These are phyloP conservation scores for Populus euphratica DNA, from an alignment of 345 rosid genomes.

Conservation along the genomic window DNA sequence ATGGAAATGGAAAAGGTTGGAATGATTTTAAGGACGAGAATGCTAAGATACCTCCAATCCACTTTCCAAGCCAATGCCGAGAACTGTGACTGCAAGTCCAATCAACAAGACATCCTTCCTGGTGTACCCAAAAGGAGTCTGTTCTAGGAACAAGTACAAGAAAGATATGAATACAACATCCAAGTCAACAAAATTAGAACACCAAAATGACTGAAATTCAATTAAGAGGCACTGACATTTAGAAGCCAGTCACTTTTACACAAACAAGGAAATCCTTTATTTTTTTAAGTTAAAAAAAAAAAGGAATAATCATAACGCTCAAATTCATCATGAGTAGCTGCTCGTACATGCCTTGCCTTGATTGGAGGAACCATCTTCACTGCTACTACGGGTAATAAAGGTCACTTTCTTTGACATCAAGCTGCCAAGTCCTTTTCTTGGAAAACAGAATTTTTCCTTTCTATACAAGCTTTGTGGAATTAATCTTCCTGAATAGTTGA, in stretches of 20 bases:
- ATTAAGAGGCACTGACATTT: background rate
- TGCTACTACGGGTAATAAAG: constrained; percentile 27
- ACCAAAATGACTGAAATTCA: background rate
- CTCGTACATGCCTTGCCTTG: constrained; percentile 44
- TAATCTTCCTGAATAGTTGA: constrained; percentile 31
- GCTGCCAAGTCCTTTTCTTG: constrained; percentile 16
- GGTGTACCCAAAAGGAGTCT: constrained; percentile 80
- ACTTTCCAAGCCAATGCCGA: constrained; percentile 73
- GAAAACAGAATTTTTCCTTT: constrained; percentile 14
- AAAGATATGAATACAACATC: constrained; percentile 2
- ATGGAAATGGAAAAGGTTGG: background rate
- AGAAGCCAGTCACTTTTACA: background rate
- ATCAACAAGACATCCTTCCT: constrained; percentile 89
- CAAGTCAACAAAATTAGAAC: background rate
- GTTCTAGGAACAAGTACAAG: constrained; percentile 17
- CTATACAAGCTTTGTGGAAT: constrained; percentile 14
- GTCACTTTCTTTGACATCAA: constrained; percentile 25
- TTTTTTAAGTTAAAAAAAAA: too few relatives aligned
- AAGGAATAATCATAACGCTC: too few relatives aligned
- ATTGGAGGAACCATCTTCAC: constrained; percentile 31
- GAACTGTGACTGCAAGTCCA: constrained; percentile 74
- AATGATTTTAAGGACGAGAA: background rate
- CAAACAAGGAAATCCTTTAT: background rate
- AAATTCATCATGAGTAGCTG: background rate
- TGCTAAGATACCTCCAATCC: constrained; percentile 79